Evolutionary conservation across 768 basidiomycete species (phyloP), one percentile per base, ranked within the genome.

Genomic region (Mycena indigotica): DNA sequence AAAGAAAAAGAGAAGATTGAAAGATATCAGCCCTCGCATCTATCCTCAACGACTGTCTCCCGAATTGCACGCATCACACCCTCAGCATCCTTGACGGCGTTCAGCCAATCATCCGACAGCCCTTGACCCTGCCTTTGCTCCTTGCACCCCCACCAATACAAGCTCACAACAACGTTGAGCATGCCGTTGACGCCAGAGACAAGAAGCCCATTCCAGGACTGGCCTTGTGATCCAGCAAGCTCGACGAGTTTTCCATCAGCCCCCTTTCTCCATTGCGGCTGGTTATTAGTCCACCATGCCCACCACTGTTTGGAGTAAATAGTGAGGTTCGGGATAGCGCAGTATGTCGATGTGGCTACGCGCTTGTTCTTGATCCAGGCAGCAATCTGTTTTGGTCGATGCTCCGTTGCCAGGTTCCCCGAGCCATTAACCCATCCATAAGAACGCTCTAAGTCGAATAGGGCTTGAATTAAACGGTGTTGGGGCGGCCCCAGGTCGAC

Each of bases 251-350:
- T 28, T 12, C 35, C 25, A 1, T 23, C 38, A 5, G 32, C 41
- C 16, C 5, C 23, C 44, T 2, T 52, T 58, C 21, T 63, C 58
- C 4, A 67, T 58, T 23, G 17, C 65, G 0, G 60, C 50, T 0
- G 19, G 45, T 1, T 52, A 66, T 3, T 35, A 68, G 1, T 69
- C 52, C 32, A 60, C 61, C 26, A 49, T 16, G 24, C 23, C 57
- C 0, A 44, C 41, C 41, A 44, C 21, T 44, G 8, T 21, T 19
- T 23, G 8, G 38, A 66, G 15, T 30, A 56, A 2, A 28, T 16
- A 4, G 28, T 3, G 5, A 38, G 17, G 41, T 44, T 44, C n/a
- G 15, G 15, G 41, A 44, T 23, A 23, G 8, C 41, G 41, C 41
- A 44, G 41, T 44, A 44, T 5, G 12, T 21, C 15, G n/a, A 5